Conservation (phyloP, 306 rosid species). For the Casuarina glauca region DNA sequence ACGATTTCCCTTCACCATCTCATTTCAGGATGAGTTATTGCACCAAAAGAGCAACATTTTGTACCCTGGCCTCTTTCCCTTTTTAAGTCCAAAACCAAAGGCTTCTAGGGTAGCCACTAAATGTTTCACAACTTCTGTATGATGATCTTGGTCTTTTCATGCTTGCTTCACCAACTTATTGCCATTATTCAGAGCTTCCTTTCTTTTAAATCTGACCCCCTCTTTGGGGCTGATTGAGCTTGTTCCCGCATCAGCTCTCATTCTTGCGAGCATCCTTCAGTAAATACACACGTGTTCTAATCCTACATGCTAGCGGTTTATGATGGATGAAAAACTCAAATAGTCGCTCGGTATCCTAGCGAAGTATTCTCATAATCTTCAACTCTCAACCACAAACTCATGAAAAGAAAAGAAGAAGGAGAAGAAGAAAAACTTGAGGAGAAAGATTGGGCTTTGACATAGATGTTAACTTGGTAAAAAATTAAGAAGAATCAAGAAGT, state of each 20-base stretch:
- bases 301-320: neutral
- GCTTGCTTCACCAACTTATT: too few species aligned
- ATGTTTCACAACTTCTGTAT: too few species aligned
- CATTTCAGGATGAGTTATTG: neutral
- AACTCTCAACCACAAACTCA: neutral
- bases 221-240: neutral
- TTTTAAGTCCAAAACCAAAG: neutral
- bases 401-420: neutral
- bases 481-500: neutral
- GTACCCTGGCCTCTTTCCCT: neutral
- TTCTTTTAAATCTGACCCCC: neutral
- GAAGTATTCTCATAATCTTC: neutral
- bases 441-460: neutral
- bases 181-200: too few species aligned
- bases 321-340: neutral
- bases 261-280: neutral
- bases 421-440: neutral
- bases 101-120: too few species aligned
- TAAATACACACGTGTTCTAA: neutral
- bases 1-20: neutral
- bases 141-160: neutral
- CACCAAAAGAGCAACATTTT: neutral
- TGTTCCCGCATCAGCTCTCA: neutral
- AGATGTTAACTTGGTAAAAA: neutral
- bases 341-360: neutral